Evolutionary conservation across 1,139 yeast genomes (phyloP), one percentile per base, ranked within the genome.

Genomic region (Yamadazyma blattariae): DNA sequence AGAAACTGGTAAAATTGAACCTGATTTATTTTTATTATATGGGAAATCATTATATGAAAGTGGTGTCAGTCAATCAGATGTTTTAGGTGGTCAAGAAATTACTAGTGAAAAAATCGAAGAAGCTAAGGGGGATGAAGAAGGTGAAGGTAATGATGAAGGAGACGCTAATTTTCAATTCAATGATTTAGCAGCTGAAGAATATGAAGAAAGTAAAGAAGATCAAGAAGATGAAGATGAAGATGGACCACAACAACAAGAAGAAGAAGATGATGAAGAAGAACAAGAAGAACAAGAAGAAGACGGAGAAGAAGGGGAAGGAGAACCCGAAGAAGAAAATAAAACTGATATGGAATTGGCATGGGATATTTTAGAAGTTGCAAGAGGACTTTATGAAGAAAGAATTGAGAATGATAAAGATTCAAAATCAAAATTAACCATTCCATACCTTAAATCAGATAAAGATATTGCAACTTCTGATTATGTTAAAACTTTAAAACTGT

Each of bases 261-360:
- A 67, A 56, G 57, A 51, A 3, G 58, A 23, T 9, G 35, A 27
- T 10, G 59, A 50, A 5, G 61, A 50, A 5, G 66, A 54, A 5
- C 64, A 53, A 6, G 67, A 54, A 6, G 57, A 51, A 4, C 57
- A 52, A 2, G 57, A 25, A 12, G 38, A 35, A 13, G 31, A 29
- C 8, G 34, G 30, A 16, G 61, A 53, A 2, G 57, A 51, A 18
- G 32, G 51, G 3, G 56, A 50, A 11, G 55, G 50, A 13, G 61
- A 48, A 20, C 59, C 50, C 13, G 69, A 61, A 15, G 78, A 64
- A 29, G 76, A 67, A 22, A 78, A 74, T 27, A 83, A 80, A 47
- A 70, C 78, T 24, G 96, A 88, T 52, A 83, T 89, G 52, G 95
- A 84, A 53, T 72, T 81, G 17, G 95, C 96, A 0, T 88, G 96